Percentiles rank a stretch among this genome's conserved stretches.
phyloP scores from a whole-genome alignment of 2,329 filamentous ascomycete genomes.

The Aspergillus transmontanensis region DNA sequence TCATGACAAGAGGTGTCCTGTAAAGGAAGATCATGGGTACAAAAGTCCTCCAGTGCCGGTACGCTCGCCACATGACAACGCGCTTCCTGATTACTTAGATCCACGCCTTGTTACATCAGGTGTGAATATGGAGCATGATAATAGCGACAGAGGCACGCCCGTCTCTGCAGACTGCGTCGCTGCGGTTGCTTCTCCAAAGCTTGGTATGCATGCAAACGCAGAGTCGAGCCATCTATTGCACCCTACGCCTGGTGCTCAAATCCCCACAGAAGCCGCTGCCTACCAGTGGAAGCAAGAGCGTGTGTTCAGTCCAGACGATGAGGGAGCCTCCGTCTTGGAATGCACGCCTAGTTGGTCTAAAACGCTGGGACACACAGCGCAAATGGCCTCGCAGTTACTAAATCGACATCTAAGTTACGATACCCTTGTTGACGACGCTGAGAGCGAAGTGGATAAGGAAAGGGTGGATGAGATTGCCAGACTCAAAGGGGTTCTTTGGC shows the following conservation, averaged over 20 bases:
- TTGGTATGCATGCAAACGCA: background rate
- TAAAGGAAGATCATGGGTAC: constrained; percentile 11
- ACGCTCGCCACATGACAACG: constrained; percentile 1
- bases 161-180: constrained; percentile 11
- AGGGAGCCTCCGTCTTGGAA: constrained; percentile 13
- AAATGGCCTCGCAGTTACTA: constrained; percentile 3
- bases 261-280: background rate
- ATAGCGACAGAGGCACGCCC: constrained; percentile 2
- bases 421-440: constrained; percentile 21
- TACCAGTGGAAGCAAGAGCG: constrained; percentile 23
- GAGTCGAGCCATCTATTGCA: constrained; percentile 5
- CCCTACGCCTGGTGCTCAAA: constrained; percentile 6
- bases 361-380: constrained; percentile 3
- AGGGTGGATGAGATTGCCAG: constrained; percentile 42
- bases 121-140: constrained; percentile 7
- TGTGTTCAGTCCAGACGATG: constrained; percentile 18
- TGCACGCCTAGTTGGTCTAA: constrained; percentile 16
- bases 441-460: constrained; percentile 30
- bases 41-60: constrained; percentile 4
- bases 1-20: constrained; percentile 6
- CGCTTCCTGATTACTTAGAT: constrained; percentile 29
- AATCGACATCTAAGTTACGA: constrained; percentile 19
- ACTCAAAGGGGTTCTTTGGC: constrained; percentile 53
- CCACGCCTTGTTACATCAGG: constrained; percentile 29
- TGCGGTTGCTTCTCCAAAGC: constrained; percentile 2